These are phyloP conservation scores for Entophlyctis luteolus DNA, from an alignment of 192 early-diverging fungal genomes.

Conservation along the genomic window DNA sequence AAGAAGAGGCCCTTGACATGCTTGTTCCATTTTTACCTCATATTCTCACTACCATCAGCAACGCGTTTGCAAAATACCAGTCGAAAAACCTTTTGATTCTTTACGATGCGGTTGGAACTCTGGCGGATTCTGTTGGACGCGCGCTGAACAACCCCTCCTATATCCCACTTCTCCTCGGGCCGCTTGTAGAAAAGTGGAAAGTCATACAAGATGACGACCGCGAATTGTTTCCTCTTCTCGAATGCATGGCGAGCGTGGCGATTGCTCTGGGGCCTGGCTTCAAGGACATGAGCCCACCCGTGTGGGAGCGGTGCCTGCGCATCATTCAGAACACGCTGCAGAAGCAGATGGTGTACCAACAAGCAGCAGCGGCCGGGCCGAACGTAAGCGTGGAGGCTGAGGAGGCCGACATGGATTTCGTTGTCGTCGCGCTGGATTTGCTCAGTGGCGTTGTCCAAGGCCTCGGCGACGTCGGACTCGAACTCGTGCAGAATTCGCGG, in stretches of 20 bases:
- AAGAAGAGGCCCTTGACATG: conserved; percentile 81
- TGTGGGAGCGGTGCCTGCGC: conserved; percentile 86
- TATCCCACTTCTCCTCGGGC: conserved; percentile 81
- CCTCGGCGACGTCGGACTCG: conserved; percentile 64
- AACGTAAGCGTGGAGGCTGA: conserved; percentile 40
- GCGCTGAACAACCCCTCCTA: conserved; percentile 78
- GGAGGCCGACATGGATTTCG: conserved; percentile 89
- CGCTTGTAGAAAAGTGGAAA: conserved; percentile 83
- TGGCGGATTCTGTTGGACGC: conserved; percentile 85
- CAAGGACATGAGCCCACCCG: conserved; percentile 73
- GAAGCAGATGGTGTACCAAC: conserved; percentile 25
- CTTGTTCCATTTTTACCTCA: conserved; percentile 85
- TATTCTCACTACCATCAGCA: conserved; percentile 77
- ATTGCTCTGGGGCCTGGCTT: conserved; percentile 87
- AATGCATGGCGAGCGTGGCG: conserved; percentile 86
- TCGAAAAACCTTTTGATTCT: conserved; percentile 92
- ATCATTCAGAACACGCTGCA: conserved; percentile 79
- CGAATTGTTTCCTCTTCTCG: conserved; percentile 92
- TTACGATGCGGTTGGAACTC: conserved; percentile 94
- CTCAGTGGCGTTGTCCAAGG: conserved; percentile 92
- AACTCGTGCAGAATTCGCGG: conserved; percentile 59
- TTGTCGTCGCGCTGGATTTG: conserved; percentile 94
- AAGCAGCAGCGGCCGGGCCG: not conserved
- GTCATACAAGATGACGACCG: conserved; percentile 75
- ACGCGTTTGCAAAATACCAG: conserved; percentile 89